phyloP scores from a whole-genome alignment of 495 filamentous ascomycete genomes.

The Neohortaea acidophila region DNA sequence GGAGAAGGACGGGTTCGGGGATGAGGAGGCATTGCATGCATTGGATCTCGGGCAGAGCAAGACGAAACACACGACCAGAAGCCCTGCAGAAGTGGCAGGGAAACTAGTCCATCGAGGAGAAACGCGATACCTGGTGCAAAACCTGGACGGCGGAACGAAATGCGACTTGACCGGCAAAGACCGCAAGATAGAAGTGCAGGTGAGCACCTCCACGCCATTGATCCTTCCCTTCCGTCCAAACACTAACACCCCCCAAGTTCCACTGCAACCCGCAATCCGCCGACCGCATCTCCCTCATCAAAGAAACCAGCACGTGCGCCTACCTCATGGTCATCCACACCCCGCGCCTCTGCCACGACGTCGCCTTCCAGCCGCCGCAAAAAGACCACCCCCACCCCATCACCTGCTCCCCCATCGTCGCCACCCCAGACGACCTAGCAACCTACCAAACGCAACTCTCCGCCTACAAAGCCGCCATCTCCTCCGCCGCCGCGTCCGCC shows the following conservation, averaged over 20 bases:
- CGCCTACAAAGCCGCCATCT: conserved; percentile 7
- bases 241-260: conserved; percentile 50
- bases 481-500: neutral
- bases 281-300: conserved; percentile 87
- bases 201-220: conserved; percentile 18
- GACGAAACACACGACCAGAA: conserved; percentile 30
- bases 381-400: conserved; percentile 65
- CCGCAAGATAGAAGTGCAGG: conserved; percentile 70
- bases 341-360: conserved; percentile 78
- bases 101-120: conserved; percentile 48
- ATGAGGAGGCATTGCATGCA: conserved; percentile 22
- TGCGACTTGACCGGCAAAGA: conserved; percentile 84
- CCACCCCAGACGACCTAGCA: conserved; percentile 38
- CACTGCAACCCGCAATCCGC: conserved; percentile 68
- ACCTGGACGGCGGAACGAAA: conserved; percentile 64
- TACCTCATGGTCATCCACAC: conserved; percentile 95
- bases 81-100: conserved; percentile 11
- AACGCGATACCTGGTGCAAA: conserved; percentile 81
- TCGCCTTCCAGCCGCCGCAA: conserved; percentile 78
- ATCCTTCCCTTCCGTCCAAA: too few species aligned
- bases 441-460: conserved; percentile 34
- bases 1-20: conserved; percentile 20
- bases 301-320: conserved; percentile 82
- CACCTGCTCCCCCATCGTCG: conserved; percentile 57
- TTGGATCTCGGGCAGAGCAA: conserved; percentile 22